Evolutionary conservation across 805 yeast species (phyloP).

Genomic region (Pichia nakasei): DNA sequence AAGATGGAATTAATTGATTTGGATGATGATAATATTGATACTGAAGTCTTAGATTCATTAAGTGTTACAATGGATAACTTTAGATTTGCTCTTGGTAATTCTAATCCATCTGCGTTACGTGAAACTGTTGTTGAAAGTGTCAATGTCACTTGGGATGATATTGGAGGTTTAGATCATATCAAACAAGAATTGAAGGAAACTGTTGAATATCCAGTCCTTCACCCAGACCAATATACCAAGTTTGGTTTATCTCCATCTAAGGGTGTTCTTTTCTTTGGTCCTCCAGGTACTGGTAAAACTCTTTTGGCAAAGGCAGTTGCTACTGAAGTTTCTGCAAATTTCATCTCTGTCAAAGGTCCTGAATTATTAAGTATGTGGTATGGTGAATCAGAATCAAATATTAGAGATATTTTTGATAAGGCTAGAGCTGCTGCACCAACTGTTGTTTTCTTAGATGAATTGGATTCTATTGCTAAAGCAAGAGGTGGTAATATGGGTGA

Average conservation of each 20-base stretch:
- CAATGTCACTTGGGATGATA: conserved; percentile 98
- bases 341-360: conserved; percentile 95
- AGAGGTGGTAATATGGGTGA: conserved; percentile 90
- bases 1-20: conserved; percentile 97
- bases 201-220: conserved; percentile 97
- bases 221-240: conserved; percentile 97
- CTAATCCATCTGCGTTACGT: conserved; percentile 98
- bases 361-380: conserved; percentile 97
- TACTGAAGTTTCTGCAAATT: conserved; percentile 96
- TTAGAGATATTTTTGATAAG: conserved; percentile 95
- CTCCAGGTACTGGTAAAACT: conserved; percentile 99
- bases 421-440: conserved; percentile 99
- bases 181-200: conserved; percentile 97
- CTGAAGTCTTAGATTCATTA: conserved; percentile 89
- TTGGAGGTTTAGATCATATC: conserved; percentile 96
- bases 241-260: conserved; percentile 96
- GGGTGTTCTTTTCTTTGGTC: conserved; percentile 98
- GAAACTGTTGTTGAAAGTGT: conserved; percentile 99
- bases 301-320: conserved; percentile 98
- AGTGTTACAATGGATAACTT: conserved; percentile 99
- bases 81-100: conserved; percentile 93
- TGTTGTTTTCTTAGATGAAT: conserved; percentile 95
- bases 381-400: conserved; percentile 96
- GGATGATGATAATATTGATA: conserved; percentile 94
- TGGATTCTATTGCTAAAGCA: conserved; percentile 95